A percentile compares a stretch with the other conserved stretches of the same genome.
phyloP scores from a whole-genome alignment of 129 eudicot species.

The Artemisia annua region DNA sequence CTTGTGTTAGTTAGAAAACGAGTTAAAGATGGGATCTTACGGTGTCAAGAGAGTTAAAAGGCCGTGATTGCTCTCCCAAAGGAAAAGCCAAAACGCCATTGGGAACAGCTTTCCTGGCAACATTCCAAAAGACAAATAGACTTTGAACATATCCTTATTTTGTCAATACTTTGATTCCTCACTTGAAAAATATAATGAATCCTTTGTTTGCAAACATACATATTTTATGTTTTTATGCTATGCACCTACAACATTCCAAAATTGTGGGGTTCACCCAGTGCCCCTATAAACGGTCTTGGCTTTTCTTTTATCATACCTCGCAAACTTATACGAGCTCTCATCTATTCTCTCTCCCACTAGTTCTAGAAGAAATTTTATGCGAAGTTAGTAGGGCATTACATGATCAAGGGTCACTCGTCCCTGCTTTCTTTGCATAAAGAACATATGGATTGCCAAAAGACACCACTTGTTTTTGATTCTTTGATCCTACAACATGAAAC shows the following conservation, averaged over 20 bases:
- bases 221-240: conserved; percentile 24
- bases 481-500: conserved; percentile 36
- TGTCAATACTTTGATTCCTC: conserved; percentile 32
- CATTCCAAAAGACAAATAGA: conserved; percentile 43
- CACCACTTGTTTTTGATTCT: conserved; percentile 47
- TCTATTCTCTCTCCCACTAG: conserved; percentile 12
- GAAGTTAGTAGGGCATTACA: conserved; percentile 30
- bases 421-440: conserved; percentile 27
- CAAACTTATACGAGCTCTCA: conserved; percentile 29
- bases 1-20: not conserved
- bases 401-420: conserved; percentile 20
- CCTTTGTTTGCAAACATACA: conserved; percentile 33
- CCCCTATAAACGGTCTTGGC: conserved; percentile 57
- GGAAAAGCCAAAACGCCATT: conserved; percentile 68
- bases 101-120: conserved; percentile 62
- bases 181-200: conserved; percentile 31
- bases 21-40: conserved; percentile 24
- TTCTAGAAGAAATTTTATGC: conserved; percentile 10
- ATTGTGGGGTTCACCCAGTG: conserved; percentile 38
- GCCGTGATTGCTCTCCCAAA: conserved; percentile 35
- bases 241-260: conserved; percentile 47
- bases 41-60: conserved; percentile 21
- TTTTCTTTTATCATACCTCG: conserved; percentile 48
- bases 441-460: conserved; percentile 15
- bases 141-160: conserved; percentile 36